Conservation (phyloP, 768 basidiomycete species). For the Sistotremastrum niveocremeum region DNA sequence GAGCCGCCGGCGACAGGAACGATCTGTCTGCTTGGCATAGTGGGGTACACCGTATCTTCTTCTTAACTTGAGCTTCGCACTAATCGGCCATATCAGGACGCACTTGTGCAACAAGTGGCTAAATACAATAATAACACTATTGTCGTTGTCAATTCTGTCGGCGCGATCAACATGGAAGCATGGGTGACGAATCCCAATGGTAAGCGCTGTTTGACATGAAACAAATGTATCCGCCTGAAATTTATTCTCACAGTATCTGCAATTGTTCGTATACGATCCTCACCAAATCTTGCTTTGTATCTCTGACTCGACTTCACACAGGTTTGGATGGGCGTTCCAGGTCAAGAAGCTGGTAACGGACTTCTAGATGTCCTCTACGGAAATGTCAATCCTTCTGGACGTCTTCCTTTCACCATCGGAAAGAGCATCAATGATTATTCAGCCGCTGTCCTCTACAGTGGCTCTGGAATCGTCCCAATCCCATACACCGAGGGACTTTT, state of each 20-base stretch:
- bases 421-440: slow-evolving; percentile 45
- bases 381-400: slow-evolving; percentile 57
- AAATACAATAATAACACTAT: slow-evolving; percentile 61
- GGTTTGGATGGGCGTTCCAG: slow-evolving; percentile 46
- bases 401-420: slow-evolving; percentile 63
- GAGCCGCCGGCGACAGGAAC: slow-evolving; percentile 43
- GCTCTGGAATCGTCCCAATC: slow-evolving; percentile 31
- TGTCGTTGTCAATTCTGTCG: slow-evolving; percentile 69
- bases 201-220: slow-evolving; percentile 33
- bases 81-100: slow-evolving; percentile 11
- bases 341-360: slow-evolving; percentile 68
- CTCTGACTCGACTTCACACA: slow-evolving; percentile 4
- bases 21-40: slow-evolving; percentile 35
- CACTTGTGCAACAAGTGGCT: slow-evolving; percentile 41
- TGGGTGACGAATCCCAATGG: slow-evolving; percentile 69
- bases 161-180: slow-evolving; percentile 49
- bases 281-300: slow-evolving; percentile 2
- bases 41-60: not conserved
- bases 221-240: not conserved
- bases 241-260: slow-evolving; percentile 21
- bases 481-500: slow-evolving; percentile 53
- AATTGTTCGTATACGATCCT: slow-evolving; percentile 3
- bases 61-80: too few relatives aligned
- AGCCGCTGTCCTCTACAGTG: slow-evolving; percentile 29
- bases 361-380: slow-evolving; percentile 73